phyloP scores from a whole-genome alignment of 106 monocot genomes.

The Posidonia australis region DNA sequence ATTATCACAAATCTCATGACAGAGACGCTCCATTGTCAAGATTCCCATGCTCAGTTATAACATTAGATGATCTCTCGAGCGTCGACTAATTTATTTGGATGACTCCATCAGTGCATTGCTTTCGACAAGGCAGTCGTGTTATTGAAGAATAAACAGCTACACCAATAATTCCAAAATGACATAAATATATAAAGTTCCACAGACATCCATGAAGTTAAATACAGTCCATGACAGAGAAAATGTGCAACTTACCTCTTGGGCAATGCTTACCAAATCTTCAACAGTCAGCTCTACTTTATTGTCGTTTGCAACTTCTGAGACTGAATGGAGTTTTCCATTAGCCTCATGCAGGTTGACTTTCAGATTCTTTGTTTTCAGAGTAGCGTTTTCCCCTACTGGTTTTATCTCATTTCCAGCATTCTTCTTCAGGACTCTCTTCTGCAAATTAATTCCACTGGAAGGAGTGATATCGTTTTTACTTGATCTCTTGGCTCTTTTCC shows the following conservation, averaged over 20 bases:
- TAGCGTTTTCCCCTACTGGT: not conserved
- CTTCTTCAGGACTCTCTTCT: not conserved
- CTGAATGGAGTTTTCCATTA: conserved; percentile 11
- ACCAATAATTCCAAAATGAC: not conserved
- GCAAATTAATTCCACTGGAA: too few species aligned
- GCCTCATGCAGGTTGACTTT: not conserved
- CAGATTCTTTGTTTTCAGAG: not conserved
- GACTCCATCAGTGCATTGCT: too few species aligned
- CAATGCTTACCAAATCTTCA: conserved; percentile 60
- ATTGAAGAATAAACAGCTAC: too few species aligned
- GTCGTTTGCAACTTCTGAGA: conserved; percentile 14
- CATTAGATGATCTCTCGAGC: too few species aligned
- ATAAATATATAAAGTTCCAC: not conserved
- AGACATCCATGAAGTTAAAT: not conserved
- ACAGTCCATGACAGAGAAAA: not conserved
- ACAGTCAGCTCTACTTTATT: conserved; percentile 43
- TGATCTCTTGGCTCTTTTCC: not conserved
- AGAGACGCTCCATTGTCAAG: too few species aligned
- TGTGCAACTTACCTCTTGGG: conserved; percentile 47
- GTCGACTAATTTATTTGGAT: too few species aligned
- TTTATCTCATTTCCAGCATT: not conserved
- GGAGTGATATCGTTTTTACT: not conserved
- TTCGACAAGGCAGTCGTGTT: too few species aligned
- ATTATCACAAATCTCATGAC: too few species aligned
- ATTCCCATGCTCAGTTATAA: too few species aligned